These are phyloP conservation scores for Wickerhamiella kurtzmanii DNA, from an alignment of 805 yeast genomes.

Conservation along the genomic window DNA sequence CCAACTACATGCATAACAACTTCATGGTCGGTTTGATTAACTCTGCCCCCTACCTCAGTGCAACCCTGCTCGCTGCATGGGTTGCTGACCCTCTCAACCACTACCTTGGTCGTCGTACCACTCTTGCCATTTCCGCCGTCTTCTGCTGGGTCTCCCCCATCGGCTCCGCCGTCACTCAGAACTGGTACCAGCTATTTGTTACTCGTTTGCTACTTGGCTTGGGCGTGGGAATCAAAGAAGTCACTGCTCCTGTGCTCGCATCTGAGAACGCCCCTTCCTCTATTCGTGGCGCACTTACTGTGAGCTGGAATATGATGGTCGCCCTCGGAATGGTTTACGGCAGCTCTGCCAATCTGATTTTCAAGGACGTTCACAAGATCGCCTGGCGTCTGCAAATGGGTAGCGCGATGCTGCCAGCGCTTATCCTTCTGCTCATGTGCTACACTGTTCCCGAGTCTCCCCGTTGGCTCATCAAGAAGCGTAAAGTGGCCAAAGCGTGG, in stretches of 20 bases:
- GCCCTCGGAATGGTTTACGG: conserved; percentile 63
- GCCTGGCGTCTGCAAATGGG: conserved; percentile 58
- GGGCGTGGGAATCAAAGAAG: conserved; percentile 54
- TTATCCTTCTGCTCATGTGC: conserved; percentile 45
- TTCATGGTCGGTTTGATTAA: conserved; percentile 46
- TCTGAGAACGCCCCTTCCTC: conserved; percentile 48
- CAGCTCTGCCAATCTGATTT: conserved; percentile 21
- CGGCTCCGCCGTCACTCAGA: conserved; percentile 49
- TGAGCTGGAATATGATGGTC: conserved; percentile 66
- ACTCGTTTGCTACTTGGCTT: conserved; percentile 48
- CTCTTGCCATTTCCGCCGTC: conserved; percentile 27
- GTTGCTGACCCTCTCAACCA: conserved; percentile 40
- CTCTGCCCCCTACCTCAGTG: conserved; percentile 47
- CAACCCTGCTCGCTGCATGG: conserved; percentile 36
- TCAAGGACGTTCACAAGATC: conserved; percentile 30
- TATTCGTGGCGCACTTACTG: conserved; percentile 51
- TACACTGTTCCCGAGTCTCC: conserved; percentile 57
- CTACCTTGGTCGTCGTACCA: conserved; percentile 42
- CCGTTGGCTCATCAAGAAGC: conserved; percentile 50
- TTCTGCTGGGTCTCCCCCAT: conserved; percentile 45
- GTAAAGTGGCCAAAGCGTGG: conserved; percentile 36
- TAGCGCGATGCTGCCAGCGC: conserved; percentile 38
- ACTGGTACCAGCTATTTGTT: conserved; percentile 46
- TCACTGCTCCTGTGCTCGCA: conserved; percentile 54
- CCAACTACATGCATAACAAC: conserved; percentile 9